Evolutionary conservation across 2,329 filamentous ascomycete genomes (phyloP), one percentile per base, ranked within the genome.

Genomic region (Bipolaris bicolor): DNA sequence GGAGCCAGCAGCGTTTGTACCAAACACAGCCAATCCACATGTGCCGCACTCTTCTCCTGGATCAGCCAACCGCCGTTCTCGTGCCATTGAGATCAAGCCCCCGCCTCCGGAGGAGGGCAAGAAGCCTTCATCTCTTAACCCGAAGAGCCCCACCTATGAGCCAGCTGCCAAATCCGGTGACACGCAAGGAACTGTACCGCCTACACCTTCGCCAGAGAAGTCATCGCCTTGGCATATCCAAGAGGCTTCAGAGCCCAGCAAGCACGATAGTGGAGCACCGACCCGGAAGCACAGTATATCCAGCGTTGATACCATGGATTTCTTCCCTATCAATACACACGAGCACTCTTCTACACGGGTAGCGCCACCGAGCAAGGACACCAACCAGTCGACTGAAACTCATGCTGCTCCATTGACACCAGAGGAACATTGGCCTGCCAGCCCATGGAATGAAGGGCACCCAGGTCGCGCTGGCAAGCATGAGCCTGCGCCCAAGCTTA

Each of bases 251-350:
- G 52, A 51, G 43, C 51, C 55, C 3, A 57, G 67, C 22, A 64
- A 55, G 40, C 62, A 63, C 26, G 60, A 61, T 36, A 49, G 57
- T 13, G 63, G 55, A 13, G 50, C 50, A n/a, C 47, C 72, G 15
- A 69, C 67, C 48, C 72, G 73, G 45, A 73, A 76, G 58, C 68
- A 63, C 33, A 78, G 76, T 57, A 56, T 76, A 24, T 77, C 76
- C 4, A 78, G 75, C 54, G 70, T 78, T 40, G 73, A 75, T 47
- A 78, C 76, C 6, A 74, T 71, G 20, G 76, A 78, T 55, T 78
- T 78, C 65, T 78, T 78, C 41, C 76, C 76, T 9, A 73, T 63
- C 7, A 78, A 78, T 45, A 74, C 76, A 9, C 74, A 77, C 31
- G 75, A 78, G 60, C 71, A 77, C 61, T 78, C 76, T 11, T 72